Evolutionary conservation across 129 eudicot species (phyloP).

Genomic region (Centella asiatica): DNA sequence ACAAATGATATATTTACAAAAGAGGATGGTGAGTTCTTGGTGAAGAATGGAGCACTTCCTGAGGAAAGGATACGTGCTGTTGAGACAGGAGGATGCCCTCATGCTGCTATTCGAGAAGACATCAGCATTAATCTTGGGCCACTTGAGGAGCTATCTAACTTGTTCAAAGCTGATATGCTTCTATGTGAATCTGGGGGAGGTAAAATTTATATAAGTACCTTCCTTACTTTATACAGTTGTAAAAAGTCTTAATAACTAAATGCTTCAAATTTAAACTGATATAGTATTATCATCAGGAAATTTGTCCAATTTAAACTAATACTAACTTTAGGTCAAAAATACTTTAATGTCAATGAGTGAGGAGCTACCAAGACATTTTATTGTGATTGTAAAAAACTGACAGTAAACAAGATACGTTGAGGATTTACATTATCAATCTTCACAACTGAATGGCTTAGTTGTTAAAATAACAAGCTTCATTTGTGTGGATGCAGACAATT

Average conservation of each 20-base stretch:
- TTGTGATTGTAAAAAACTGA: background rate
- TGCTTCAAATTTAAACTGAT: background rate
- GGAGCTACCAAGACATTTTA: background rate
- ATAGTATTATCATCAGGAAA: no score
- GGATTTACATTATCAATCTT: background rate
- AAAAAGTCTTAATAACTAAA: background rate
- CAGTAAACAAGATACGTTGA: background rate
- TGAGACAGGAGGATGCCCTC: constrained; percentile 99
- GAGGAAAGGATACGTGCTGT: constrained; percentile 97
- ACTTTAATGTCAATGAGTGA: background rate
- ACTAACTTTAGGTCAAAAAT: no score
- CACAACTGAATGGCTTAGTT: background rate
- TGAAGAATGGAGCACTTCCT: constrained; percentile 92
- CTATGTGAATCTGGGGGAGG: constrained; percentile 99
- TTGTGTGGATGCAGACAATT: constrained; percentile 59
- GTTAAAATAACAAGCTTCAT: background rate
- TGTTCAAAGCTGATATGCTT: constrained; percentile 82
- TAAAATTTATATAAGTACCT: constrained; percentile 14
- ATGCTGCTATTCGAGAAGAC: constrained; percentile 96
- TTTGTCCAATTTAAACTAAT: no score
- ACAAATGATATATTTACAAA: constrained; percentile 91
- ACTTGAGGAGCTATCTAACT: constrained; percentile 89
- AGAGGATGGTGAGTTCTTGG: constrained; percentile 96
- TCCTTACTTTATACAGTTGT: background rate
- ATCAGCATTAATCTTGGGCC: constrained; percentile 98